Percentiles rank a stretch among this genome's conserved stretches.
phyloP scores from a whole-genome alignment of 495 filamentous ascomycete genomes.

The Podospora comata region DNA sequence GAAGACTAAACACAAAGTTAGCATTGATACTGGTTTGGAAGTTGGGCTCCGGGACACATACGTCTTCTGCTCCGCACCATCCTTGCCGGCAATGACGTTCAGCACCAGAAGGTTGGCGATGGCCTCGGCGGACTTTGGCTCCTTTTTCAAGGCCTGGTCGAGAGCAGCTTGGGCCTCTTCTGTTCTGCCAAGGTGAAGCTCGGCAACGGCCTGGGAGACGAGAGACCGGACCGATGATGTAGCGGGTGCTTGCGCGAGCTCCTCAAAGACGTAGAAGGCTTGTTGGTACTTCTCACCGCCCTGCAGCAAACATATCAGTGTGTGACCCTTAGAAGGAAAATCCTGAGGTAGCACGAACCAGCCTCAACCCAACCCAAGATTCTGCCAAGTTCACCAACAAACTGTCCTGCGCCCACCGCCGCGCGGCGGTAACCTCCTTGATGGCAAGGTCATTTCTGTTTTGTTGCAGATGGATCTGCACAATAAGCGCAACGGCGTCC shows the following conservation, averaged over 20 bases:
- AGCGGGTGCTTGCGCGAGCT: slow-evolving; percentile 81
- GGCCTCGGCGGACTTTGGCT: slow-evolving; percentile 65
- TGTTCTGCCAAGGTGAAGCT: slow-evolving; percentile 83
- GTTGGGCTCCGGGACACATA: slow-evolving; percentile 36
- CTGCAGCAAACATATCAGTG: slow-evolving; percentile 40
- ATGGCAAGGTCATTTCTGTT: slow-evolving; percentile 86
- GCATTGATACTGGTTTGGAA: neutral
- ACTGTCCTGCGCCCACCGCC: slow-evolving; percentile 94
- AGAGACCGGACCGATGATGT: slow-evolving; percentile 65
- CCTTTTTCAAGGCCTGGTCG: slow-evolving; percentile 71
- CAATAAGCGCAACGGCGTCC: slow-evolving; percentile 66
- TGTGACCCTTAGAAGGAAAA: neutral
- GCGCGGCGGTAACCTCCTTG: slow-evolving; percentile 84
- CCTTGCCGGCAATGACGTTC: slow-evolving; percentile 69
- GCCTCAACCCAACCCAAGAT: slow-evolving; percentile 85
- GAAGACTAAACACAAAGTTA: slow-evolving; percentile 41
- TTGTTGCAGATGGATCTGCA: slow-evolving; percentile 88
- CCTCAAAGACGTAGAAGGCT: slow-evolving; percentile 97
- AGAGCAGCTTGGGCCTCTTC: slow-evolving; percentile 88
- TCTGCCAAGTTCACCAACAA: slow-evolving; percentile 92
- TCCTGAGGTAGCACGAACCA: slow-evolving; percentile 54
- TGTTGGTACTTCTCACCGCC: slow-evolving; percentile 96
- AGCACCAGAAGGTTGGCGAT: slow-evolving; percentile 81
- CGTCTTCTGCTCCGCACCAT: slow-evolving; percentile 56
- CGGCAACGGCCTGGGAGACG: slow-evolving; percentile 84